Percentiles rank a stretch among this genome's conserved stretches.
Conservation (phyloP, 371 early-diverging fungal species). For the Zopfochytrium polystomum region DNA sequence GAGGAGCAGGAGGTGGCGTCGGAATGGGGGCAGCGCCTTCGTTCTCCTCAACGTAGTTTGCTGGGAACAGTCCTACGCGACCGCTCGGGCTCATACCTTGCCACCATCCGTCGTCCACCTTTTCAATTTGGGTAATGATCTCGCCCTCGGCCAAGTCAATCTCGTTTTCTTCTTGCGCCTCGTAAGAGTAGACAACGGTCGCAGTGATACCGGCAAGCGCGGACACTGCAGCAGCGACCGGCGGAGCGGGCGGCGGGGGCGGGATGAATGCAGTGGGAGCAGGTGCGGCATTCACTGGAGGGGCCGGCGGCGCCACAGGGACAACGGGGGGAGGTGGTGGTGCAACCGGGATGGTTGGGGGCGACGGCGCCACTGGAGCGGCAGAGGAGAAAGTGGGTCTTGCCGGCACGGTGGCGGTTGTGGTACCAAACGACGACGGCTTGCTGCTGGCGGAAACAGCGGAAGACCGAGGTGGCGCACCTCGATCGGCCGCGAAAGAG, state of each 20-base stretch:
- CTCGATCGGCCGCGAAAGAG: no score
- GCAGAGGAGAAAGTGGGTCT: no score
- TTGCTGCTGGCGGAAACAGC: no score
- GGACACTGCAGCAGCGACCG: background rate
- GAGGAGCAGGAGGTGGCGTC: no score
- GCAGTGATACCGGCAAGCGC: slow-evolving; percentile 10
- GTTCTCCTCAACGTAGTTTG: slow-evolving; percentile 42
- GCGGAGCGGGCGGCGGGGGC: slow-evolving; percentile 2
- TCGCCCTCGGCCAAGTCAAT: slow-evolving; percentile 82
- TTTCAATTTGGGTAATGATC: slow-evolving; percentile 61
- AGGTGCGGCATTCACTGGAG: no score
- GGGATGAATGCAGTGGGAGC: no score
- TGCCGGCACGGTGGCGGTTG: no score
- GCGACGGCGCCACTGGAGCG: background rate
- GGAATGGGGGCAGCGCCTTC: background rate
- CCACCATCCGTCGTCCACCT: slow-evolving; percentile 90
- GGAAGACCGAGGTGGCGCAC: no score
- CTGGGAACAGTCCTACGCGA: slow-evolving; percentile 81
- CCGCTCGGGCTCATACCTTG: slow-evolving; percentile 76
- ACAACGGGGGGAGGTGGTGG: slow-evolving; percentile 2
- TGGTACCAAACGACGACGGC: no score
- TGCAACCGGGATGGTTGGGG: background rate
- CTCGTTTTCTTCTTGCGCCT: slow-evolving; percentile 71
- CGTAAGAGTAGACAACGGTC: slow-evolving; percentile 21
- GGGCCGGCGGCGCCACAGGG: slow-evolving; percentile 3